Evolutionary conservation across 169 alveolate genomes (phyloP).

Genomic region (Babesia gibsoni): DNA sequence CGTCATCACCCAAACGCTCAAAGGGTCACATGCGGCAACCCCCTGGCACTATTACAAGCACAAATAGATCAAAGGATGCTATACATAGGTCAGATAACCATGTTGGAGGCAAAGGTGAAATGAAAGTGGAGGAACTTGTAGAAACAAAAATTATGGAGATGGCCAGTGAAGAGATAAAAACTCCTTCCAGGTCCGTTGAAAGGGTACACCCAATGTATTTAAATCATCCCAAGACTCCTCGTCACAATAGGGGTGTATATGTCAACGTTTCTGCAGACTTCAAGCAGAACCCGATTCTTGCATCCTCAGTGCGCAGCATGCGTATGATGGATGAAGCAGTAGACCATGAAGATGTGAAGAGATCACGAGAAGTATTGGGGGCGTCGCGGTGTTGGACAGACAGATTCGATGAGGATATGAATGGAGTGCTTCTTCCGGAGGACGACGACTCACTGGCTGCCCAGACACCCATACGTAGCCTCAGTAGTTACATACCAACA

Average conservation of each 20-base stretch:
- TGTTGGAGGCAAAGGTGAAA: no score
- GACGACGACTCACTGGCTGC: conserved; percentile 40
- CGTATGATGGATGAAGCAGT: conserved; percentile 13
- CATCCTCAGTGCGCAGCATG: conserved; percentile 37
- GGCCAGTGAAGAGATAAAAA: no score
- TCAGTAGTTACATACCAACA: conserved; percentile 7
- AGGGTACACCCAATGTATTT: no score
- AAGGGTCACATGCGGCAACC: no score
- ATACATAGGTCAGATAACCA: no score
- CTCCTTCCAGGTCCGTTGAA: no score
- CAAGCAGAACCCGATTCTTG: conserved; percentile 48
- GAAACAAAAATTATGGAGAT: no score
- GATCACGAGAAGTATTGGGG: conserved; percentile 31
- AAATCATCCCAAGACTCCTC: no score
- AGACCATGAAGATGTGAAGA: conserved; percentile 32
- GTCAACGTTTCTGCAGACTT: conserved; percentile 48
- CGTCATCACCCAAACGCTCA: no score
- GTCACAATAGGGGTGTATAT: conserved; percentile 1
- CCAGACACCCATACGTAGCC: conserved; percentile 56
- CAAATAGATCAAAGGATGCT: no score
- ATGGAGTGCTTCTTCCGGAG: not conserved
- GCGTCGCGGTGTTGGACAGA: conserved; percentile 64
- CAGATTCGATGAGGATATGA: not conserved
- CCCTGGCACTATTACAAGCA: no score
- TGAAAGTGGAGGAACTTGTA: no score